Conservation (phyloP, 345 rosid genomes). For the Moringa oleifera region DNA sequence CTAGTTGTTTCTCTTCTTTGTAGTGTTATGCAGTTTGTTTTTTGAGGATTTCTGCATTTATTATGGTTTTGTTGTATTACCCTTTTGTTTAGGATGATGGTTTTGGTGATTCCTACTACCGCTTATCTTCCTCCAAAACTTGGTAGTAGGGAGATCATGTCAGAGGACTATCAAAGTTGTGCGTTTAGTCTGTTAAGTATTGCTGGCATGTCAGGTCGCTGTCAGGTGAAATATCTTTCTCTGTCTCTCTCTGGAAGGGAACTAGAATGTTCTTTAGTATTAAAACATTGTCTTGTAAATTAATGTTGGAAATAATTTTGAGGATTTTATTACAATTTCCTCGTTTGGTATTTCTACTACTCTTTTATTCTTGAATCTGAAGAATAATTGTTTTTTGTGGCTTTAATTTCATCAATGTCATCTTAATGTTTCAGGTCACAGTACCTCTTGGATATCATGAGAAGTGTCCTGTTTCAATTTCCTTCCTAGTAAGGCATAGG, state of each 20-base stretch:
- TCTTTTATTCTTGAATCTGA: too few species aligned
- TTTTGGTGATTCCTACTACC: slow-evolving; percentile 79
- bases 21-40: neutral
- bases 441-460: slow-evolving; percentile 67
- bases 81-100: slow-evolving; percentile 82
- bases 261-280: neutral
- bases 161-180: slow-evolving; percentile 62
- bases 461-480: slow-evolving; percentile 73
- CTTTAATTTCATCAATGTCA: slow-evolving; percentile 3
- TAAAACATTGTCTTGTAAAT: neutral
- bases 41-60: neutral
- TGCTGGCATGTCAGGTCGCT: slow-evolving; percentile 92
- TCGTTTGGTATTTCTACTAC: neutral
- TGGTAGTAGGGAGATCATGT: slow-evolving; percentile 63
- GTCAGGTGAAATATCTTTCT: slow-evolving; percentile 57
- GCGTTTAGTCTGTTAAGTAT: slow-evolving; percentile 67
- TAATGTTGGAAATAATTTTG: neutral
- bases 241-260: slow-evolving; percentile 12
- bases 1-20: too few species aligned
- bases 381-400: too few species aligned
- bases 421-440: slow-evolving; percentile 49
- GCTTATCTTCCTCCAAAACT: slow-evolving; percentile 79
- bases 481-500: slow-evolving; percentile 75
- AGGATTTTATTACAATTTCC: neutral
- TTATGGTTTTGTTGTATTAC: neutral